Evolutionary conservation across 148 eudicot species (phyloP).

Genomic region (Rheum nobile): DNA sequence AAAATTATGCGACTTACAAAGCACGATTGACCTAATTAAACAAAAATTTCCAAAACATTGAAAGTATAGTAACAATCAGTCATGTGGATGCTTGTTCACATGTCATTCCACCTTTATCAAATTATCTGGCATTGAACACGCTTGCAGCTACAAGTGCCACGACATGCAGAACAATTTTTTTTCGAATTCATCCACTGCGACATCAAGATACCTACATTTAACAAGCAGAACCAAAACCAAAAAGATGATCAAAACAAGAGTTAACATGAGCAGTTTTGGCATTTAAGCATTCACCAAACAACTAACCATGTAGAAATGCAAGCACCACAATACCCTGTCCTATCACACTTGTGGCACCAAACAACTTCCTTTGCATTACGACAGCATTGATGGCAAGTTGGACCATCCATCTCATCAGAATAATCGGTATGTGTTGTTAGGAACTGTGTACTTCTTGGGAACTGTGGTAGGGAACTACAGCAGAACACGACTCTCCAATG

Average conservation of each 20-base stretch:
- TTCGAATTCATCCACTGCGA: conserved; percentile 57
- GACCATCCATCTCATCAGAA: conserved; percentile 56
- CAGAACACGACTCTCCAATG: too few relatives aligned
- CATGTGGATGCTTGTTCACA: not conserved
- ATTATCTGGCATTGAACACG: conserved; percentile 72
- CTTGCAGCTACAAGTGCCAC: conserved; percentile 83
- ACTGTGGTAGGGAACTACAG: too few relatives aligned
- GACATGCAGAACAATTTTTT: conserved; percentile 91
- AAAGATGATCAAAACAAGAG: not conserved
- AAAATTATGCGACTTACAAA: not conserved
- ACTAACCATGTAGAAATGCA: conserved; percentile 76
- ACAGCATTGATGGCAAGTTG: conserved; percentile 84
- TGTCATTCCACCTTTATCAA: conserved; percentile 53
- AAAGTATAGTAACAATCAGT: not conserved
- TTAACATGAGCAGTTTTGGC: not conserved
- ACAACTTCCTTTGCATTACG: conserved; percentile 37
- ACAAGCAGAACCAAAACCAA: not conserved
- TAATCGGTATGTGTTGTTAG: conserved; percentile 51
- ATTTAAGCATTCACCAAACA: not conserved
- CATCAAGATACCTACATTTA: conserved; percentile 56
- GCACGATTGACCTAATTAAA: not conserved
- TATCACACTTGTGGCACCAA: conserved; percentile 83
- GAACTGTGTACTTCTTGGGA: too few relatives aligned
- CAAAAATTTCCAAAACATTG: not conserved
- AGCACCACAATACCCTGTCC: conserved; percentile 74